Conservation (phyloP, 257 asterid genomes). For the Lantana camara region DNA sequence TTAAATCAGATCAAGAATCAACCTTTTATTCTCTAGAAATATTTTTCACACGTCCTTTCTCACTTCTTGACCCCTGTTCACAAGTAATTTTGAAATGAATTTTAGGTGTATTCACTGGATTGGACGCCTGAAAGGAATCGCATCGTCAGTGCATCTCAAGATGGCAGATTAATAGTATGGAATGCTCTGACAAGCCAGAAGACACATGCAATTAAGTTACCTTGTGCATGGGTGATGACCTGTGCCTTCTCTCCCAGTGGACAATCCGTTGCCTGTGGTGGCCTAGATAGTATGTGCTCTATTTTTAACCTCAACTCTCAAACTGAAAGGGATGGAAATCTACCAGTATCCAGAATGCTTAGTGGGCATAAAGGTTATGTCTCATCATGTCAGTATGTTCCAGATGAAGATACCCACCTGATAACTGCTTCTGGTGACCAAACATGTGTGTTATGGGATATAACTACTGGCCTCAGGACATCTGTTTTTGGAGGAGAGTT, state of each 20-base stretch:
- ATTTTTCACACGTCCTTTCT: not conserved
- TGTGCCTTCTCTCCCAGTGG: constrained; percentile 98
- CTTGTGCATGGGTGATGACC: constrained; percentile 99
- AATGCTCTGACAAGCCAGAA: constrained; percentile 99
- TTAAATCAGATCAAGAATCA: not conserved
- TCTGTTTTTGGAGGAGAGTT: constrained; percentile 97
- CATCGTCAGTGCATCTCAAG: constrained; percentile 97
- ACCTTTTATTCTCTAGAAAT: not conserved
- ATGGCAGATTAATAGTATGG: constrained; percentile 97
- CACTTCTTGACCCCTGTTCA: not conserved
- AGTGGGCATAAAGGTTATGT: constrained; percentile 96
- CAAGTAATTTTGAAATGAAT: constrained; percentile 23
- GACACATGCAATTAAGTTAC: constrained; percentile 89
- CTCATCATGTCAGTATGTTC: constrained; percentile 94
- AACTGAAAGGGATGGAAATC: constrained; percentile 78
- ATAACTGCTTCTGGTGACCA: constrained; percentile 97
- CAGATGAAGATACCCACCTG: constrained; percentile 86
- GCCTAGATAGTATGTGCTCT: constrained; percentile 94
- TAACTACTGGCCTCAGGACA: constrained; percentile 89
- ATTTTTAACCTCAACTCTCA: constrained; percentile 88
- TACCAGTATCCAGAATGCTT: constrained; percentile 81
- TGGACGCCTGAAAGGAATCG: constrained; percentile 98
- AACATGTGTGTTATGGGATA: constrained; percentile 96
- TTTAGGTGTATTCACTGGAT: constrained; percentile 90
- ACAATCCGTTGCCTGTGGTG: constrained; percentile 95